Base-by-base conservation (phyloP, 495 filamentous ascomycete genomes). In the Geopyxis carbonaria region DNA sequence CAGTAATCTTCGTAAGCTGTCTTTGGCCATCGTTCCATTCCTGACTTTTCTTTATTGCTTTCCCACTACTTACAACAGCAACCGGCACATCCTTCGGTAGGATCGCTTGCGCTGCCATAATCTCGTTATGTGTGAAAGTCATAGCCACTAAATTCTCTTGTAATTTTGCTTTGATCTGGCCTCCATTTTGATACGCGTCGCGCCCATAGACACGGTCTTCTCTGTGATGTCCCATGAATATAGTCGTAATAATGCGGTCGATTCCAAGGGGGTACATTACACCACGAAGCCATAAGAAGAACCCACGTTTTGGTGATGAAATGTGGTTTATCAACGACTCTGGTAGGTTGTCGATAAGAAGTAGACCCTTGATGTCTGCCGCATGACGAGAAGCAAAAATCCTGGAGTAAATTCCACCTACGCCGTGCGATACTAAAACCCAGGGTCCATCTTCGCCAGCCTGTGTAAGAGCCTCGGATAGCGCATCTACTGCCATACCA, bases 81-180 rank as follows among this genome's bases (percentile, higher is more conserved):
- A 93, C 55, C 23, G 81, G 80, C 27, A 46, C 20, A 73, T 80
- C 30, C 76, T 62, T n/a, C 59, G 59, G 51, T 66, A 92, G 80
- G 33, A 94, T 87, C 30, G 73, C 72, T 24, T 74, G 63, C 31
- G 83, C 79, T 27, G 73, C 75, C 29, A 65, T 64, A 16, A 93
- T 70, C 46, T 97, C 89, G 18, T 77, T 79, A 45, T 72, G 76
- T 13, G 82, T 82, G 37, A 94, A 69, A 2, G 75, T 76, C 40
- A 75, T 65, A 7, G 85, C 89, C 14, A 93, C 83, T 1, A 94
- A 62, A 40, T 78, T 87, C 62, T 97, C 89, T 58, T 97, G 89
- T 24, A 97, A 64, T 55, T 86, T 84, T 3, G 82, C 78, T 50
- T 84, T 89, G 55, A 94, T 75, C 49, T 69, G 76, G 45, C 77